Evolutionary conservation across 2,329 filamentous ascomycete genomes (phyloP).

Genomic region (Aspergillus arachidicola): DNA sequence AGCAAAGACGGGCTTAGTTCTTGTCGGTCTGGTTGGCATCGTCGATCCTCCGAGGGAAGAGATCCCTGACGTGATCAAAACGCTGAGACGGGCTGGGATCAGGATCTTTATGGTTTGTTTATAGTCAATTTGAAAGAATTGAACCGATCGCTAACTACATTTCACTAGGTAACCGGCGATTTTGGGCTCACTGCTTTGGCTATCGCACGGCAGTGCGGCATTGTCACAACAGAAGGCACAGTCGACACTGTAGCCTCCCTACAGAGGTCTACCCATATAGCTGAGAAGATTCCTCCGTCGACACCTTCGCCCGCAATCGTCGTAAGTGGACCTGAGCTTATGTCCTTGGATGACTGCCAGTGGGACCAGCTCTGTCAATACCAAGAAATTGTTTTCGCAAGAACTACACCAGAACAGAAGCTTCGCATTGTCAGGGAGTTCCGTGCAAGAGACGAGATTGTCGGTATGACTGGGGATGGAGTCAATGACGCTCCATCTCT

Average conservation of each 20-base stretch:
- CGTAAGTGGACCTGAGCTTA: constrained; percentile 67
- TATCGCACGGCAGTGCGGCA: constrained; percentile 72
- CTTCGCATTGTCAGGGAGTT: constrained; percentile 77
- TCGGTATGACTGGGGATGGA: constrained; percentile 56
- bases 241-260: constrained; percentile 61
- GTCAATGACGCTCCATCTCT: constrained; percentile 58
- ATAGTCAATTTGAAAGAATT: constrained; percentile 2
- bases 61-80: constrained; percentile 62
- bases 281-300: constrained; percentile 20
- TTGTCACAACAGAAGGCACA: constrained; percentile 55
- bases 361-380: constrained; percentile 69
- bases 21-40: constrained; percentile 61
- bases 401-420: constrained; percentile 78
- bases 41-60: constrained; percentile 63
- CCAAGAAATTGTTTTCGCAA: constrained; percentile 73
- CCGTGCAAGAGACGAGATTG: constrained; percentile 61
- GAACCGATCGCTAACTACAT: constrained; percentile 20
- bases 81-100: constrained; percentile 69
- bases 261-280: constrained; percentile 28
- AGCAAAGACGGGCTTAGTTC: constrained; percentile 51
- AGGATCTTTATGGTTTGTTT: constrained; percentile 72
- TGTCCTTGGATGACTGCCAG: constrained; percentile 66
- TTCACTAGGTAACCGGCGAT: constrained; percentile 66
- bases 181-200: constrained; percentile 74
- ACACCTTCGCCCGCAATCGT: constrained; percentile 55